These are phyloP conservation scores for Candida dubliniensis DNA, from an alignment of 1,139 yeast genomes.

Conservation along the genomic window DNA sequence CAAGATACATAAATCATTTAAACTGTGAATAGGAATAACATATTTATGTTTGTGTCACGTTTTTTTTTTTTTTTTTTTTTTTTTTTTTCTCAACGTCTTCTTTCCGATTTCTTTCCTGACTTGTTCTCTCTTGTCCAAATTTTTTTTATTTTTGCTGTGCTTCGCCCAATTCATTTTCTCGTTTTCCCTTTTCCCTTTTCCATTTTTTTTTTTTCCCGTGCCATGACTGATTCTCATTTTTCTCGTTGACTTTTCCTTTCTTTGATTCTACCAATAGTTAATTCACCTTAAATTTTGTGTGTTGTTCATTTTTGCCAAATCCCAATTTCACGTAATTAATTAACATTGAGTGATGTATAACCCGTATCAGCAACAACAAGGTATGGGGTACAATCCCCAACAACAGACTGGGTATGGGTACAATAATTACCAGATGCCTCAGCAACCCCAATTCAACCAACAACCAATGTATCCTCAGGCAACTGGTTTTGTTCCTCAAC, in stretches of 20 bases:
- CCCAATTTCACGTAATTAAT: not conserved
- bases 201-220: not conserved
- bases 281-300: not conserved
- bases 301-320: too few species aligned
- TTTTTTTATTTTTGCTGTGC: not conserved
- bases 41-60: not conserved
- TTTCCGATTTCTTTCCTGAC: too few species aligned
- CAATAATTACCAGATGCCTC: slow-evolving; percentile 23
- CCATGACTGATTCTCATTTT: not conserved
- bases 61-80: not conserved
- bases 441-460: slow-evolving; percentile 18
- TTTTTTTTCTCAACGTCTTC: not conserved
- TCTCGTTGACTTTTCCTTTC: not conserved
- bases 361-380: slow-evolving; percentile 42
- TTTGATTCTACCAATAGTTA: not conserved
- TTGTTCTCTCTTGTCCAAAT: not conserved
- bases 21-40: too few species aligned
- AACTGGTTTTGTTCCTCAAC: slow-evolving; percentile 21
- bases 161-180: not conserved
- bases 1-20: too few species aligned
- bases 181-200: not conserved
- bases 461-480: slow-evolving; percentile 14
- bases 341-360: slow-evolving; percentile 34
- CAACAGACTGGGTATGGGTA: slow-evolving; percentile 25
- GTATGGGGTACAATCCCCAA: slow-evolving; percentile 26